phyloP scores from a whole-genome alignment of 768 basidiomycete genomes.

The Mrakia hoshinonis region DNA sequence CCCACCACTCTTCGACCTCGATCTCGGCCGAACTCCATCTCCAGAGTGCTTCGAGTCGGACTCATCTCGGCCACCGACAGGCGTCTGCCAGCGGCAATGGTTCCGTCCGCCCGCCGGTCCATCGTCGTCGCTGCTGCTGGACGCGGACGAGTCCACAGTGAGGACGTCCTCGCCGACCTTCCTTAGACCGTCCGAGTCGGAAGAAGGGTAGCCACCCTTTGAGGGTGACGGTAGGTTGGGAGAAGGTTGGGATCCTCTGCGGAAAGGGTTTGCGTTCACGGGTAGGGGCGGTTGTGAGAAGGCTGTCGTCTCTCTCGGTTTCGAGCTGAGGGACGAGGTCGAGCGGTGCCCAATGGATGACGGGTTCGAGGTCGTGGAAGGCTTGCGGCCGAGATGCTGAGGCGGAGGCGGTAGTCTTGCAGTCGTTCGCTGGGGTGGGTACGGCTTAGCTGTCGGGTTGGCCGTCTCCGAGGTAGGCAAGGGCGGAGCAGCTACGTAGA shows the following conservation, averaged over 20 bases:
- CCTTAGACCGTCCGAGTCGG: neutral
- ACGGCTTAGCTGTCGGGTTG: neutral
- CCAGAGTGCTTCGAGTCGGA: constrained; percentile 9
- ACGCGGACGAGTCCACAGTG: neutral
- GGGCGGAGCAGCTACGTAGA: neutral
- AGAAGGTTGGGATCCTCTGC: neutral
- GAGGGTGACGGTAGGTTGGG: neutral
- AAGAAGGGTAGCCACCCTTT: neutral
- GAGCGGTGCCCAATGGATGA: neutral
- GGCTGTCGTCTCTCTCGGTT: neutral
- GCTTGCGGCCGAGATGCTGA: constrained; percentile 11
- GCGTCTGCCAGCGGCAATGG: constrained; percentile 3
- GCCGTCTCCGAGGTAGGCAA: neutral
- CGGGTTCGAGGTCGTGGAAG: neutral
- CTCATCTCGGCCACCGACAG: neutral
- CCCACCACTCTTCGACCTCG: neutral
- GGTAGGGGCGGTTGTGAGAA: neutral
- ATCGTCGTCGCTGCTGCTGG: neutral
- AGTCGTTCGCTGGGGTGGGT: neutral
- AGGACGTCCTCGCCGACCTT: neutral
- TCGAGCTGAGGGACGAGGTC: neutral
- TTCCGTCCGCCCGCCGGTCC: neutral
- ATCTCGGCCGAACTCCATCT: neutral
- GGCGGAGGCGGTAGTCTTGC: constrained; percentile 9
- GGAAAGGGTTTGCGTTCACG: neutral